A percentile compares a stretch with the other conserved stretches of the same genome.
These are phyloP conservation scores for Penicillium sp. DNA, from an alignment of 2,329 filamentous ascomycete species.

Conservation along the genomic window DNA sequence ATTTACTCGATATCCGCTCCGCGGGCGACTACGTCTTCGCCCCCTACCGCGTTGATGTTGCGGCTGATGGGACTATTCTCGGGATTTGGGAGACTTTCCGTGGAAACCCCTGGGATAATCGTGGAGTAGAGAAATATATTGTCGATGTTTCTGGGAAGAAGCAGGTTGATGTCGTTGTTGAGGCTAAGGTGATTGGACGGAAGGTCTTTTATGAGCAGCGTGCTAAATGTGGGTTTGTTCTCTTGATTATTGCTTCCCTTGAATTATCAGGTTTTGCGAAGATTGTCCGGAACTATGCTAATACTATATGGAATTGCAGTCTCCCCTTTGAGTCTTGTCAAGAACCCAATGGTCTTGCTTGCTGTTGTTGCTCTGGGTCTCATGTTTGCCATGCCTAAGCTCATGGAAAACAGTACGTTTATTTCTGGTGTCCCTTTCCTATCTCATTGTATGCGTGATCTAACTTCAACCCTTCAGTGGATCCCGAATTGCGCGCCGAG, in stretches of 20 bases:
- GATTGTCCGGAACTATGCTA: neutral
- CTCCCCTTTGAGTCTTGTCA: conserved; percentile 75
- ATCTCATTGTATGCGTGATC: neutral
- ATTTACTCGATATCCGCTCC: conserved; percentile 77
- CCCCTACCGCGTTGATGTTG: conserved; percentile 70
- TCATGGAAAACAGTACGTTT: conserved; percentile 88
- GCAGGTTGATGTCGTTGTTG: conserved; percentile 51
- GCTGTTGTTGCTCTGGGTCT: conserved; percentile 75
- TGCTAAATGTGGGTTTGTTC: conserved; percentile 62
- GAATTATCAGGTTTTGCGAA: conserved; percentile 1
- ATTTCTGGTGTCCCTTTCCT: neutral
- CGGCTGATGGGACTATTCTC: conserved; percentile 49
- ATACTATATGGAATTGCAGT: conserved; percentile 48
- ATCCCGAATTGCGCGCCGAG: conserved; percentile 89
- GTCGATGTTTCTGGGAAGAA: conserved; percentile 26
- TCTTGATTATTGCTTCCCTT: neutral
- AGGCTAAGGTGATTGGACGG: conserved; percentile 57
- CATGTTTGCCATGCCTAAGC: conserved; percentile 88
- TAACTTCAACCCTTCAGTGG: conserved; percentile 59
- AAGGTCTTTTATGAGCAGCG: conserved; percentile 78
- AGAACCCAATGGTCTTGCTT: conserved; percentile 96
- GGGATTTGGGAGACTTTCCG: conserved; percentile 79
- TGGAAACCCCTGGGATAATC: conserved; percentile 86
- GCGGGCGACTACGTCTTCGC: conserved; percentile 66
- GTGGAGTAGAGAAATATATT: conserved; percentile 54